These are phyloP conservation scores for Cladosporium sphaerospermum DNA, from an alignment of 2,329 filamentous ascomycete species.

Conservation along the genomic window DNA sequence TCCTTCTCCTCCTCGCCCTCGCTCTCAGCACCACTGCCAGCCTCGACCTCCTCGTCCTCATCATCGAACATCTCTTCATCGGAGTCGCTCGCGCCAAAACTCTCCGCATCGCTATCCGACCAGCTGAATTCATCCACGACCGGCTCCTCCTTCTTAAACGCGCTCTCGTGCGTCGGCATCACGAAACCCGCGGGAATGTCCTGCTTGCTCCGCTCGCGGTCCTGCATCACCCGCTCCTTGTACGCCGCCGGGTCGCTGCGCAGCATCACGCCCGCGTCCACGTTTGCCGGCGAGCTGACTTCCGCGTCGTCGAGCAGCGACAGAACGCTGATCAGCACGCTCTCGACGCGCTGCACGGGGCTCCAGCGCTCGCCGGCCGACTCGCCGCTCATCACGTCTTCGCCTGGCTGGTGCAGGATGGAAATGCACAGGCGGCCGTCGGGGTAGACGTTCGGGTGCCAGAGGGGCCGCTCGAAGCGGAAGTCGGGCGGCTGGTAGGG, in stretches of 20 bases:
- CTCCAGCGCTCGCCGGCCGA: constrained; percentile 87
- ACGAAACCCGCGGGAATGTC: constrained; percentile 74
- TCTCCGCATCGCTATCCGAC: constrained; percentile 52
- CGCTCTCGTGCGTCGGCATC: constrained; percentile 70
- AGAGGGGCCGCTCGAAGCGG: constrained; percentile 72
- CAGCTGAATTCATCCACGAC: constrained; percentile 65
- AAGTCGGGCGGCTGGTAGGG: constrained; percentile 87
- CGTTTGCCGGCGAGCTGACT: constrained; percentile 87
- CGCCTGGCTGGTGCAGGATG: constrained; percentile 86
- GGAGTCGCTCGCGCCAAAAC: constrained; percentile 68
- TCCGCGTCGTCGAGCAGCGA: constrained; percentile 91
- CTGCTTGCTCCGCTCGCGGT: constrained; percentile 66
- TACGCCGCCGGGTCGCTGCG: constrained; percentile 67
- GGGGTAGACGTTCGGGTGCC: constrained; percentile 88
- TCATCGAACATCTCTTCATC: constrained; percentile 48
- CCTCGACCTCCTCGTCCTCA: constrained; percentile 51
- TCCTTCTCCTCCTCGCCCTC: constrained; percentile 54
- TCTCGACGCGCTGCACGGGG: constrained; percentile 88
- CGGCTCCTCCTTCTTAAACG: constrained; percentile 50
- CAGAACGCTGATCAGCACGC: constrained; percentile 85
- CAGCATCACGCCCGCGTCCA: constrained; percentile 83
- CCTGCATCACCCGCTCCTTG: constrained; percentile 59
- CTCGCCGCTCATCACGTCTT: constrained; percentile 89
- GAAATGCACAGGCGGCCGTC: constrained; percentile 93
- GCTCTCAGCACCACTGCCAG: constrained; percentile 44